phyloP scores from a whole-genome alignment of 2,329 filamentous ascomycete genomes.

The Hypoxylon sp. region DNA sequence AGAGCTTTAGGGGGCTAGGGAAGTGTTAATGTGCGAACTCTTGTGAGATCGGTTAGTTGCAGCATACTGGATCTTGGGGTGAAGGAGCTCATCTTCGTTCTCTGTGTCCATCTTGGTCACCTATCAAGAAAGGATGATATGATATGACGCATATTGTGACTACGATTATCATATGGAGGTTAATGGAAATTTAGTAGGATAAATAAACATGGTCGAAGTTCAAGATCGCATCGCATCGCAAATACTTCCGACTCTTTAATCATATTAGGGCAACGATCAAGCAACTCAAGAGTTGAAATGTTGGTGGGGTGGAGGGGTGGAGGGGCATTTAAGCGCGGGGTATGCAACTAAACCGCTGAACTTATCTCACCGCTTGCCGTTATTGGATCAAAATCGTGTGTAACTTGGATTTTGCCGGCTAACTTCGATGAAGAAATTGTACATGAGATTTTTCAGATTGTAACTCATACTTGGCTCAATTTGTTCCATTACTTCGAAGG shows the following conservation, averaged over 20 bases:
- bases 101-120: conserved; percentile 47
- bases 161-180: not conserved
- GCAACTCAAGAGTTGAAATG: not conserved
- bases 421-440: conserved; percentile 23
- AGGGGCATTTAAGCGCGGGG: conserved; percentile 25
- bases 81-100: conserved; percentile 39
- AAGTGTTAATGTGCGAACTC: too few species aligned
- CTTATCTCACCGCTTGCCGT: conserved; percentile 16
- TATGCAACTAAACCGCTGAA: conserved; percentile 25
- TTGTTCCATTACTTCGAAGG: not conserved
- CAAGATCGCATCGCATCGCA: conserved; percentile 3
- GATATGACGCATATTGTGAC: conserved; percentile 3
- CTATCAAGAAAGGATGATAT: conserved; percentile 7
- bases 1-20: conserved; percentile 60
- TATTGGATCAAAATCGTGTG: conserved; percentile 12
- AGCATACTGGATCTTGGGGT: conserved; percentile 49
- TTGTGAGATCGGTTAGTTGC: too few species aligned
- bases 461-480: conserved; percentile 18
- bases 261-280: not conserved
- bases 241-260: not conserved
- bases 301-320: conserved; percentile 40
- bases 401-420: conserved; percentile 22
- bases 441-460: conserved; percentile 13
- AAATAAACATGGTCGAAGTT: not conserved
- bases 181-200: not conserved